phyloP scores from a whole-genome alignment of 2,329 filamentous ascomycete genomes.

The Colletotrichum karsti region DNA sequence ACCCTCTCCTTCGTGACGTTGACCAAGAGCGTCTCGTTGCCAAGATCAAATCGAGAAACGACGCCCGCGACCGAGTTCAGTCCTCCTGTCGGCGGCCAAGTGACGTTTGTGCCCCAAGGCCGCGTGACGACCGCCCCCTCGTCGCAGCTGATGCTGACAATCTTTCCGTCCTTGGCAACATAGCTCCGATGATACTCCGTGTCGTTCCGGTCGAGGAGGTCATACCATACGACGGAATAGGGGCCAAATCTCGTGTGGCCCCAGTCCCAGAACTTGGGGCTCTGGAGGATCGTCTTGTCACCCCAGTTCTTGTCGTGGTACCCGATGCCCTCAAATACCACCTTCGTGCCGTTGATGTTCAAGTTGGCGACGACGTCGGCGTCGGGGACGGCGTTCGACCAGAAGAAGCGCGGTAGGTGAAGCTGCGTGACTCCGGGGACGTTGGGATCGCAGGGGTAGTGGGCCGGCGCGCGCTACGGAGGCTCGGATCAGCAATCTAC shows the following conservation, averaged over 20 bases:
- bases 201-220: conserved; percentile 36
- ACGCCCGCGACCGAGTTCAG: neutral
- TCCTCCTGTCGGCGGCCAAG: conserved; percentile 23
- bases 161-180: conserved; percentile 37
- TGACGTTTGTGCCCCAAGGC: conserved; percentile 26
- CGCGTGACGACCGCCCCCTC: conserved; percentile 25
- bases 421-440: neutral
- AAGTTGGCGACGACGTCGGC: neutral
- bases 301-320: conserved; percentile 60
- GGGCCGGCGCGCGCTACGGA: neutral
- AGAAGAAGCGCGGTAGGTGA: neutral
- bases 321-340: conserved; percentile 37
- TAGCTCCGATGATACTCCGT: conserved; percentile 37
- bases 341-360: neutral
- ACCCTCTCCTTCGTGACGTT: neutral
- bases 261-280: conserved; percentile 46
- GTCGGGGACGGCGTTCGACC: neutral
- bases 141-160: conserved; percentile 37
- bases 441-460: neutral
- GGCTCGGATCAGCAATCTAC: neutral
- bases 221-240: conserved; percentile 55
- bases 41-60: neutral
- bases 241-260: conserved; percentile 49
- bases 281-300: conserved; percentile 32
- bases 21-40: neutral